Base-by-base conservation (phyloP, 345 rosid species). In the Euphorbia tirucalli region DNA sequence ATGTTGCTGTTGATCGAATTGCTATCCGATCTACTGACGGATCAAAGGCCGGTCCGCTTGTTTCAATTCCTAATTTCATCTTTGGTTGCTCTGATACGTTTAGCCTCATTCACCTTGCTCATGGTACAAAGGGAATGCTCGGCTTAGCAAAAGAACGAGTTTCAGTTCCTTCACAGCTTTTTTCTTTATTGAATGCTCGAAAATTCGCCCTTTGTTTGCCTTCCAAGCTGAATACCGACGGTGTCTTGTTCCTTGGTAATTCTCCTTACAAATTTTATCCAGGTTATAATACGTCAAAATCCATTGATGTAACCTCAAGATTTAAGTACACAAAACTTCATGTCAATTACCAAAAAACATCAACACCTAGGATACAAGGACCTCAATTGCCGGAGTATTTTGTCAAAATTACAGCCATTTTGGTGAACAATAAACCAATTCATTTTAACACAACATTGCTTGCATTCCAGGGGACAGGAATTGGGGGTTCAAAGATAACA, bases 181-280 rank as follows among this genome's bases (percentile, higher is more conserved):
- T 69, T 32, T 50, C 61, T 41, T 27, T 54, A 32, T 57, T 68
- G 0, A 71, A 66, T 16, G 72, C 58, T 46, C 60, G 18, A 18
- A 74, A 59, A 48, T 60, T 74, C 41, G 77, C 77, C 15, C 32
- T 74, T 3, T 74, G 77, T 61, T 67, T 74, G 67, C 77, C 77
- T 18, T 74, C 77, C 21, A 31, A 66, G 14, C 31, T 72, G 0
- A 58, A 58, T n/a, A 58, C 72, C 50, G 61, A 67, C 39, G 77
- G 72, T 0, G 35, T 60, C 60, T n/a, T 74, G n/a, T 58, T 74
- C 61, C 60, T 74, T 15, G 77, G 77, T 32, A 66, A 74, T 13
- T 30, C 77, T 24, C 68, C 77, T 37, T 74, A 67, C 32, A 71
- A 67, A 31, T 74, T 74, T 67, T 67, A 74, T 46, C 72, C 72